Evolutionary conservation across 306 rosid genomes (phyloP).

Genomic region (Astragalus glycyphyllos): DNA sequence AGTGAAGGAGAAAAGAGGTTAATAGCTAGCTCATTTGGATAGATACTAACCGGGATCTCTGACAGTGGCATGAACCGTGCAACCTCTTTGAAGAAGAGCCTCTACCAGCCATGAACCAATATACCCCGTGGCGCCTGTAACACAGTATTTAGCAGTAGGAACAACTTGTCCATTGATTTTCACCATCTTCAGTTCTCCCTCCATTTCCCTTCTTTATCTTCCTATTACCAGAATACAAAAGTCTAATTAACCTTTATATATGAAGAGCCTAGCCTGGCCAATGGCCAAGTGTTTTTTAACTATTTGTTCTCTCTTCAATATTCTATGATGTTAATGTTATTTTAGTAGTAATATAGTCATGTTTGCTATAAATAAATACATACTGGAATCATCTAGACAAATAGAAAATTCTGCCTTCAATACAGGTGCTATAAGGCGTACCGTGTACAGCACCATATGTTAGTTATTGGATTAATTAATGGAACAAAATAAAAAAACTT

Average conservation of each 20-base stretch:
- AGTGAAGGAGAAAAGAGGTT: no score
- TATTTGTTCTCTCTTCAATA: not conserved
- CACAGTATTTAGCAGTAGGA: conserved; percentile 55
- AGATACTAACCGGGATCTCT: conserved; percentile 69
- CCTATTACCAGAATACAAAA: not conserved
- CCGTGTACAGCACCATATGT: no score
- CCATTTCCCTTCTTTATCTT: conserved; percentile 40
- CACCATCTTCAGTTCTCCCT: conserved; percentile 35
- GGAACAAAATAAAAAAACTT: not conserved
- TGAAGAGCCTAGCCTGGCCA: not conserved
- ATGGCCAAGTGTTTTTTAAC: not conserved
- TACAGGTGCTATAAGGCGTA: not conserved
- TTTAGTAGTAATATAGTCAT: conserved; percentile 1
- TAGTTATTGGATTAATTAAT: not conserved
- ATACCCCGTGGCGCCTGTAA: conserved; percentile 76
- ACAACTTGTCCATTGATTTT: conserved; percentile 15
- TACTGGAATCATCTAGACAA: not conserved
- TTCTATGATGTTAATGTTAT: not conserved
- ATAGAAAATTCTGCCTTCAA: not conserved
- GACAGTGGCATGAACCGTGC: conserved; percentile 73
- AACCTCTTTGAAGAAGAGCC: conserved; percentile 74
- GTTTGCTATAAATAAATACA: not conserved
- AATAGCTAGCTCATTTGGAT: not conserved
- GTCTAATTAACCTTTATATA: conserved; percentile 4
- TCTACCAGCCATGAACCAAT: conserved; percentile 78